These are phyloP conservation scores for Alternaria sp. DNA, from an alignment of 2,329 filamentous ascomycete species.

Conservation along the genomic window DNA sequence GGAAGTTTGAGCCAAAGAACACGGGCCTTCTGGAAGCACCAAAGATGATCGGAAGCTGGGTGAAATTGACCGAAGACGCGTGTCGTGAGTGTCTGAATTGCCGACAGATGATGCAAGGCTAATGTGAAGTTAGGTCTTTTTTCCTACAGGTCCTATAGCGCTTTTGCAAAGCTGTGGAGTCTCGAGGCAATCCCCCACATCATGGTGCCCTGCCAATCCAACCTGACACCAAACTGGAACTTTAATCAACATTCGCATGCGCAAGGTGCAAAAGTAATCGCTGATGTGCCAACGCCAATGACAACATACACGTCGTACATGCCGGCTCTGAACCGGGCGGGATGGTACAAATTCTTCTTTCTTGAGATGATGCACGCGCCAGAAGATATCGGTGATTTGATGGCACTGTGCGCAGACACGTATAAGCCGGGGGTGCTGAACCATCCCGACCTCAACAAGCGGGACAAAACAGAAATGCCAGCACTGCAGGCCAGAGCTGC, in stretches of 20 bases:
- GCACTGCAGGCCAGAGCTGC: conserved; percentile 33
- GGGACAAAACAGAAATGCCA: conserved; percentile 31
- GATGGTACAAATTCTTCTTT: conserved; percentile 47
- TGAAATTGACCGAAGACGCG: conserved; percentile 35
- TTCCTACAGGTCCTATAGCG: conserved; percentile 34
- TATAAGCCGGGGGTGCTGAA: conserved; percentile 40
- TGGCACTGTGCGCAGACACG: conserved; percentile 38
- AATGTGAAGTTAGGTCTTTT: conserved; percentile 31
- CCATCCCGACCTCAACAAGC: conserved; percentile 41
- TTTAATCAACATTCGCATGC: conserved; percentile 35
- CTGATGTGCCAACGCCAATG: conserved; percentile 12
- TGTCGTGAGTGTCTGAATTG: conserved; percentile 25
- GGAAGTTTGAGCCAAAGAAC: conserved; percentile 43
- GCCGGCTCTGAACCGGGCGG: conserved; percentile 44
- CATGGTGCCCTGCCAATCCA: conserved; percentile 39
- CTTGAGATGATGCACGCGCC: conserved; percentile 37
- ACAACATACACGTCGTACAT: conserved; percentile 33
- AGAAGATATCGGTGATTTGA: conserved; percentile 34
- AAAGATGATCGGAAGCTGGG: conserved; percentile 43
- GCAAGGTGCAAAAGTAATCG: conserved; percentile 27
- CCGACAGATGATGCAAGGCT: not conserved
- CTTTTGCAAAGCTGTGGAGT: conserved; percentile 42
- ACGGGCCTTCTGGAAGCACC: conserved; percentile 43
- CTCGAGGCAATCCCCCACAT: conserved; percentile 43
- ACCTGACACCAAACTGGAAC: conserved; percentile 38